A percentile compares a stretch with the other conserved stretches of the same genome.
Conservation (phyloP, 2,329 filamentous ascomycete species). For the Epichloe typhina region DNA sequence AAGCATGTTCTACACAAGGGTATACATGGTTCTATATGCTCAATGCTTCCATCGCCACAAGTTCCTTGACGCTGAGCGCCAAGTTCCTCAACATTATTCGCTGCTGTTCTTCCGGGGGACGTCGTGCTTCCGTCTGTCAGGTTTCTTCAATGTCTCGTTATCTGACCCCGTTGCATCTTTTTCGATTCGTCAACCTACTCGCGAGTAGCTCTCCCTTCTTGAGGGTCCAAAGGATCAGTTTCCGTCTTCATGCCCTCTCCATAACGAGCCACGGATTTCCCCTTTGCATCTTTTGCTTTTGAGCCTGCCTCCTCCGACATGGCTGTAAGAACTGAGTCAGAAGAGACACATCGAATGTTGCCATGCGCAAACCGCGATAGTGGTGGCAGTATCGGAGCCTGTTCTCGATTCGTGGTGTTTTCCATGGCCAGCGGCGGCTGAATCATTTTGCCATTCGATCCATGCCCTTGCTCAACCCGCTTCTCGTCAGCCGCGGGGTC, state of each 20-base stretch:
- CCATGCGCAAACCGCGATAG: not conserved
- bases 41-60: not conserved
- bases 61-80: not conserved
- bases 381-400: not conserved
- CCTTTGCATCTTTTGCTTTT: not conserved
- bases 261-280: not conserved
- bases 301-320: not conserved
- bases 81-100: not conserved
- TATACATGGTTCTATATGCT: not conserved
- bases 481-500: not conserved
- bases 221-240: not conserved
- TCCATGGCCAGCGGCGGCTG: not conserved
- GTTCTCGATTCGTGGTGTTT: not conserved
- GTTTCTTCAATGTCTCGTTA: not conserved
- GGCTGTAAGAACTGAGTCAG: not conserved
- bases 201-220: not conserved
- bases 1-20: not conserved
- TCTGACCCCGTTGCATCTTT: not conserved
- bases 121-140: not conserved
- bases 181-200: not conserved
- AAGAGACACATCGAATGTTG: not conserved
- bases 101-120: not conserved
- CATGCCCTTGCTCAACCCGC: not conserved
- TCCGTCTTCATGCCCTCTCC: not conserved
- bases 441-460: not conserved